phyloP scores from a whole-genome alignment of 257 asterid genomes.

The Coffea eugenioides region DNA sequence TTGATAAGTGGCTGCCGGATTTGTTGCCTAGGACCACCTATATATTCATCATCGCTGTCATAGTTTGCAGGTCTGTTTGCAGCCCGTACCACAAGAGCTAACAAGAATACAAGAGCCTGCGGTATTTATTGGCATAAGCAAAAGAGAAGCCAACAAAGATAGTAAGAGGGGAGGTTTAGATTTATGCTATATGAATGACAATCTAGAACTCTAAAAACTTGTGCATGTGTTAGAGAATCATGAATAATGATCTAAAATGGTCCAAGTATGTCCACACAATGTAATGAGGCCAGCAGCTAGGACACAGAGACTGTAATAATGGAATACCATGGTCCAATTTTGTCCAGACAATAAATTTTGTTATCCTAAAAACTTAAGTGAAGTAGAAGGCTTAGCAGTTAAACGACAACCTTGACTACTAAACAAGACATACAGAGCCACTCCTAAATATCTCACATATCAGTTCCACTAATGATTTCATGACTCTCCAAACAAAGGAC shows the following conservation, averaged over 20 bases:
- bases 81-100: slow-evolving; percentile 89
- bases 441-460: neutral
- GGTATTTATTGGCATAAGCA: slow-evolving; percentile 16
- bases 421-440: neutral
- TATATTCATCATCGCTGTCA: slow-evolving; percentile 96
- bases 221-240: neutral
- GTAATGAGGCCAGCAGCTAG: neutral
- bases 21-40: slow-evolving; percentile 75
- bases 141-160: neutral
- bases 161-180: neutral
- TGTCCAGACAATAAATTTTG: neutral
- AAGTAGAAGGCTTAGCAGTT: neutral
- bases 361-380: neutral
- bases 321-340: too few species aligned
- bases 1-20: slow-evolving; percentile 80
- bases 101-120: slow-evolving; percentile 88
- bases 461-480: neutral
- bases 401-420: neutral
- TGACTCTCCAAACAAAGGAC: too few species aligned
- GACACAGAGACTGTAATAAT: neutral
- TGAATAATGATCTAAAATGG: neutral
- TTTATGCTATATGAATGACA: neutral
- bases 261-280: too few species aligned
- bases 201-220: neutral
- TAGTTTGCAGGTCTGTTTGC: slow-evolving; percentile 84